Evolutionary conservation across 2,329 filamentous ascomycete genomes (phyloP).

Genomic region (Dactylellina haptotyla): DNA sequence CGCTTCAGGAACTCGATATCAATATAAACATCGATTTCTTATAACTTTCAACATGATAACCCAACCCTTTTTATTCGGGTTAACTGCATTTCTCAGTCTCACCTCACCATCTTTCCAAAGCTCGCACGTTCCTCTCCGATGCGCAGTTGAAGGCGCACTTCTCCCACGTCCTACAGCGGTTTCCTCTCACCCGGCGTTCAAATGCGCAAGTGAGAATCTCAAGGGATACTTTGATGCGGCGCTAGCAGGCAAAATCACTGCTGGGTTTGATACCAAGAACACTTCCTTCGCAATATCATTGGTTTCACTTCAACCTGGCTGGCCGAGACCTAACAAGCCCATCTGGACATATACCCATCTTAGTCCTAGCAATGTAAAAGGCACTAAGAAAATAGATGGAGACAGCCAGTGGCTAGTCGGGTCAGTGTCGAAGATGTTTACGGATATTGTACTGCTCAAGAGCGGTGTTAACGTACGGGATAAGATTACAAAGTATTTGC

Average conservation of each 20-base stretch:
- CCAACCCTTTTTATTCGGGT: neutral
- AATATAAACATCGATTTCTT: neutral
- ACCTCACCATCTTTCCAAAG: neutral
- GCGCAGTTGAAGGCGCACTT: slow-evolving; percentile 50
- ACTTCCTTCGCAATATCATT: slow-evolving; percentile 58
- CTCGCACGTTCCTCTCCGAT: neutral
- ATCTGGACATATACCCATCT: slow-evolving; percentile 64
- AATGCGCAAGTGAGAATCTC: slow-evolving; percentile 59
- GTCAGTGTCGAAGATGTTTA: slow-evolving; percentile 62
- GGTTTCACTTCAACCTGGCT: slow-evolving; percentile 59
- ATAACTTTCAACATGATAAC: slow-evolving; percentile 5
- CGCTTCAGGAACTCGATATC: neutral
- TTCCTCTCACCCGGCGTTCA: slow-evolving; percentile 58
- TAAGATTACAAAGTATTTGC: slow-evolving; percentile 61
- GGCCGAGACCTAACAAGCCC: slow-evolving; percentile 52
- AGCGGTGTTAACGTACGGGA: slow-evolving; percentile 60
- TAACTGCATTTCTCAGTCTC: neutral
- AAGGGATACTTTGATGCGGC: slow-evolving; percentile 59
- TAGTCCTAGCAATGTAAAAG: slow-evolving; percentile 60
- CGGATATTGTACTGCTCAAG: slow-evolving; percentile 61
- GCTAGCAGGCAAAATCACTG: slow-evolving; percentile 59
- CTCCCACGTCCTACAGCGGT: slow-evolving; percentile 60
- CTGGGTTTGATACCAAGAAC: slow-evolving; percentile 61
- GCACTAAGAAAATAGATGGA: slow-evolving; percentile 59
- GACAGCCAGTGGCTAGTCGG: slow-evolving; percentile 64